phyloP scores from a whole-genome alignment of 1,284 basidiomycete species.

The Cryptococcus sp. region DNA sequence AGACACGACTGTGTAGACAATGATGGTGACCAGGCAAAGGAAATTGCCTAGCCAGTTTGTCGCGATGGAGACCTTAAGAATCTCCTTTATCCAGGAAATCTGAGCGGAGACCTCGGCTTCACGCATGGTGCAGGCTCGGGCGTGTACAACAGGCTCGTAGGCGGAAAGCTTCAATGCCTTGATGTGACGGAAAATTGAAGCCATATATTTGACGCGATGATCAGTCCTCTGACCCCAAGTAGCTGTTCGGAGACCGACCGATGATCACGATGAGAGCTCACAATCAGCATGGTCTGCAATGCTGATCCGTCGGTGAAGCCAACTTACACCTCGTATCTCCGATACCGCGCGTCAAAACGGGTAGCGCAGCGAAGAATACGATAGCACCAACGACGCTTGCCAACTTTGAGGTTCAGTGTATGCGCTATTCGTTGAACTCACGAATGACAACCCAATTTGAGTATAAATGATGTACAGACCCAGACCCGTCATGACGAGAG shows the following conservation, averaged over 20 bases:
- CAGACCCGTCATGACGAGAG: slow-evolving; percentile 19
- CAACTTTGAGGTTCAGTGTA: slow-evolving; percentile 6
- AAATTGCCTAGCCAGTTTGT: slow-evolving; percentile 24
- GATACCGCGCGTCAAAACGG: slow-evolving; percentile 12
- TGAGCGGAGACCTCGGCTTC: slow-evolving; percentile 11
- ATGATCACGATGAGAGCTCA: too few relatives aligned
- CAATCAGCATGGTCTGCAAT: too few relatives aligned
- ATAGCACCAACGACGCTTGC: slow-evolving; percentile 15
- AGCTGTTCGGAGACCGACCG: slow-evolving; percentile 1
- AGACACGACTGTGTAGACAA: slow-evolving; percentile 21
- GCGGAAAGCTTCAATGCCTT: slow-evolving; percentile 30
- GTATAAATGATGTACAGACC: slow-evolving; percentile 27
- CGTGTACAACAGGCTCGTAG: slow-evolving; percentile 17
- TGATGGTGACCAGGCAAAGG: slow-evolving; percentile 17
- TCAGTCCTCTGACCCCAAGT: slow-evolving; percentile 20
- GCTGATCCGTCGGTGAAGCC: too few relatives aligned
- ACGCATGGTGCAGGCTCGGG: slow-evolving; percentile 10
- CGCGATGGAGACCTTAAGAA: slow-evolving; percentile 15
- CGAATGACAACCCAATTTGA: slow-evolving; percentile 24
- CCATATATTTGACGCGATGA: slow-evolving; percentile 23
- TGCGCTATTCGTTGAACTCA: slow-evolving; percentile 5
- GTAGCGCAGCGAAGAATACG: slow-evolving; percentile 20
- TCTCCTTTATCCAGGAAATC: slow-evolving; percentile 11
- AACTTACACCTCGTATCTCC: slow-evolving; percentile 8
- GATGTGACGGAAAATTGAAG: slow-evolving; percentile 25